Conservation (phyloP, 176 grass and related monocot genomes). For the Avena sativa region DNA sequence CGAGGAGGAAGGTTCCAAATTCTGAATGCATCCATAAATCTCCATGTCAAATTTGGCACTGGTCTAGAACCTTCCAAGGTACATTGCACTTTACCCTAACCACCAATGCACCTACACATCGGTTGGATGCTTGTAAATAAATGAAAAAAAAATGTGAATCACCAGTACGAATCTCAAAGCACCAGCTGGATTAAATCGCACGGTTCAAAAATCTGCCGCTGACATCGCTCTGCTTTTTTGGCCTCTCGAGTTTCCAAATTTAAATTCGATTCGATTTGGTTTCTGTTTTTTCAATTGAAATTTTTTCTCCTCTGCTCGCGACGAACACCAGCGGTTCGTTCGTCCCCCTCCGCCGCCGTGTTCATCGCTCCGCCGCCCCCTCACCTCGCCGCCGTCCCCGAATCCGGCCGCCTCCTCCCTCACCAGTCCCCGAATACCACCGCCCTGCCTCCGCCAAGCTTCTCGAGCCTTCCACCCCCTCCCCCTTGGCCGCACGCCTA, state of each 20-base stretch:
- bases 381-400: not conserved
- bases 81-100: not conserved
- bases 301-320: slow-evolving; percentile 20
- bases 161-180: not conserved
- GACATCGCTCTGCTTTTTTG: not conserved
- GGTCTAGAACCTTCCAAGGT: not conserved
- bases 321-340: slow-evolving; percentile 34
- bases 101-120: not conserved
- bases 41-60: not conserved
- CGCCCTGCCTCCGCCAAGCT: slow-evolving; percentile 3
- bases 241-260: slow-evolving; percentile 1
- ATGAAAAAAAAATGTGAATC: not conserved
- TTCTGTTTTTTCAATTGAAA: slow-evolving; percentile 38
- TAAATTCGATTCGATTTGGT: slow-evolving; percentile 9
- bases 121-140: not conserved
- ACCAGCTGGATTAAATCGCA: not conserved
- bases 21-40: not conserved
- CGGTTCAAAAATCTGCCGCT: not conserved
- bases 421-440: not conserved
- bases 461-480: not conserved
- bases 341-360: slow-evolving; percentile 45
- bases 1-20: not conserved
- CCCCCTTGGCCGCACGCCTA: not conserved
- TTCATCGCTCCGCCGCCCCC: slow-evolving; percentile 52
- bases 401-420: not conserved